Percentiles rank a stretch among this genome's conserved stretches.
These are phyloP conservation scores for Rhynchospora breviuscula DNA, from an alignment of 176 grass and related monocot genomes.

Conservation along the genomic window DNA sequence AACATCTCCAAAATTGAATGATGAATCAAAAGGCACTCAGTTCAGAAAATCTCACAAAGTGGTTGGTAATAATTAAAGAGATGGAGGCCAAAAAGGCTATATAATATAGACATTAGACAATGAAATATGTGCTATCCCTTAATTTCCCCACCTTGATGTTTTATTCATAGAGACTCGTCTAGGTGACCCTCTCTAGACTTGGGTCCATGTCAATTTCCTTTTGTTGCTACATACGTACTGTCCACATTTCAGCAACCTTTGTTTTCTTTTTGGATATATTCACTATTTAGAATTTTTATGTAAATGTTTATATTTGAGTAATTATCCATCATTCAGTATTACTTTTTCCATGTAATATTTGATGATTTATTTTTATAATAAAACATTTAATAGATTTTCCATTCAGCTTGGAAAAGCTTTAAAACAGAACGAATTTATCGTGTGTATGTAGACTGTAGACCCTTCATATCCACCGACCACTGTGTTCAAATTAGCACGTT, in stretches of 20 bases:
- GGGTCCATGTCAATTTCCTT: slow-evolving; percentile 18
- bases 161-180: neutral
- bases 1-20: neutral
- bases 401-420: too few species aligned
- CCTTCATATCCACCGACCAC: too few species aligned
- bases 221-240: slow-evolving; percentile 21
- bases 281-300: neutral
- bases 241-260: slow-evolving; percentile 14
- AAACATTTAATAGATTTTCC: too few species aligned
- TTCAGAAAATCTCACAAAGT: neutral
- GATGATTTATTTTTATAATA: too few species aligned
- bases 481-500: too few species aligned
- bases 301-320: neutral
- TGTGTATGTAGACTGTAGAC: too few species aligned
- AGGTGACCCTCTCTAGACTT: neutral
- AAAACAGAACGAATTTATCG: too few species aligned
- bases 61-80: slow-evolving; percentile 19
- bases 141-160: neutral
- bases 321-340: neutral
- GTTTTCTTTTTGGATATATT: slow-evolving; percentile 23
- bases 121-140: neutral
- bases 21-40: neutral
- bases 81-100: slow-evolving; percentile 17
- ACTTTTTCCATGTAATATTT: neutral
- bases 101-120: slow-evolving; percentile 3